These are phyloP conservation scores for Termitomyces sp. DNA, from an alignment of 768 basidiomycete species.

Conservation along the genomic window DNA sequence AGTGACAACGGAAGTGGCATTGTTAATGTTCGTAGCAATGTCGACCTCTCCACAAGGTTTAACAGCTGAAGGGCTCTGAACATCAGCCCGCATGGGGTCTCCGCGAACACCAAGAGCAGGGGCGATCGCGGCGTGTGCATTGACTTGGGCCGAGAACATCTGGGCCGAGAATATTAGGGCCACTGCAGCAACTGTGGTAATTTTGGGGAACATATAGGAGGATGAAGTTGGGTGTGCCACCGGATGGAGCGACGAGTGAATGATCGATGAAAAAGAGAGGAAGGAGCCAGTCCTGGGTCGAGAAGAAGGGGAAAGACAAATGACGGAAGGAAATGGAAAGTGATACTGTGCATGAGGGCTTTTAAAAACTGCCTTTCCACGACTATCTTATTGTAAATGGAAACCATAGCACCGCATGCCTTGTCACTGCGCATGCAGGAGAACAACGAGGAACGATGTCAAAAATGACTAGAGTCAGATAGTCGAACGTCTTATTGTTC, in stretches of 20 bases:
- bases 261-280: constrained; percentile 5
- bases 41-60: constrained; percentile 38
- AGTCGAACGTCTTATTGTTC: neutral
- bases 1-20: constrained; percentile 30
- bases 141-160: neutral
- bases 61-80: constrained; percentile 13
- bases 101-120: constrained; percentile 28
- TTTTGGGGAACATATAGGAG: constrained; percentile 13
- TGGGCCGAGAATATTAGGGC: neutral
- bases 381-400: neutral
- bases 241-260: neutral
- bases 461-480: neutral
- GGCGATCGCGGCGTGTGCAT: neutral
- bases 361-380: neutral
- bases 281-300: constrained; percentile 15
- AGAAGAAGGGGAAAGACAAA: constrained; percentile 2
- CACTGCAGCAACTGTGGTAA: constrained; percentile 4
- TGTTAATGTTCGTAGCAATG: constrained; percentile 33
- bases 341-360: too few relatives aligned
- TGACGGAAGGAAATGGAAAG: neutral
- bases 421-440: neutral
- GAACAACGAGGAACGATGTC: neutral
- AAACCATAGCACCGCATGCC: constrained; percentile 7
- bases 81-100: constrained; percentile 25
- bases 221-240: neutral